Percentiles rank a stretch among this genome's conserved stretches.
Evolutionary conservation across 768 basidiomycete species (phyloP).

Genomic region (Dentipellis sp.): DNA sequence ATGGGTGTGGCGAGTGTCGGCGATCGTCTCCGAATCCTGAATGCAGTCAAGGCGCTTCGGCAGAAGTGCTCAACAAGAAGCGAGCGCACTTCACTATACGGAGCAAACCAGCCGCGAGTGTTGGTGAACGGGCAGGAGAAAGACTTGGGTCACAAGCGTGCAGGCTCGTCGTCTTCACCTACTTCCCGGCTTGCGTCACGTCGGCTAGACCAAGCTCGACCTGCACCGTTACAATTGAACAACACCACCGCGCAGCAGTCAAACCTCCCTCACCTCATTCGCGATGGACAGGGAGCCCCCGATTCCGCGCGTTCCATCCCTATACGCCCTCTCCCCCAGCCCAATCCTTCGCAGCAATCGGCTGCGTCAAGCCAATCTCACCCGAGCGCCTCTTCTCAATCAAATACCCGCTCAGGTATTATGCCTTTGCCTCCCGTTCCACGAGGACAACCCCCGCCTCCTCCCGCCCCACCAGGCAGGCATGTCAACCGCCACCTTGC

Average conservation of each 20-base stretch:
- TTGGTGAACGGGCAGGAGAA: constrained; percentile 8
- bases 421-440: constrained; percentile 68
- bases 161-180: constrained; percentile 11
- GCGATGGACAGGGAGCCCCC: constrained; percentile 40
- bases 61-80: constrained; percentile 34
- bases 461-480: constrained; percentile 25
- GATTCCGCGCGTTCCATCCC: constrained; percentile 37
- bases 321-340: constrained; percentile 43
- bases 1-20: constrained; percentile 87
- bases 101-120: constrained; percentile 1
- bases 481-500: constrained; percentile 18
- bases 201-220: constrained; percentile 46
- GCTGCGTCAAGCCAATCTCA: constrained; percentile 16
- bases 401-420: constrained; percentile 36
- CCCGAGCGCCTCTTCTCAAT: constrained; percentile 28
- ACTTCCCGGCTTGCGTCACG: constrained; percentile 19
- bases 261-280: constrained; percentile 67
- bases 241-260: constrained; percentile 38
- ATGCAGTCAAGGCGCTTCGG: constrained; percentile 74
- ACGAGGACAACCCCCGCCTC: constrained; percentile 42
- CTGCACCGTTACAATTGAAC: constrained; percentile 71
- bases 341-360: constrained; percentile 19
- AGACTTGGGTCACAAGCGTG: constrained; percentile 14
- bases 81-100: constrained; percentile 2
- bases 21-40: constrained; percentile 81